Conservation (phyloP, 805 yeast genomes). For the Cyberlindnera suaveolens region DNA sequence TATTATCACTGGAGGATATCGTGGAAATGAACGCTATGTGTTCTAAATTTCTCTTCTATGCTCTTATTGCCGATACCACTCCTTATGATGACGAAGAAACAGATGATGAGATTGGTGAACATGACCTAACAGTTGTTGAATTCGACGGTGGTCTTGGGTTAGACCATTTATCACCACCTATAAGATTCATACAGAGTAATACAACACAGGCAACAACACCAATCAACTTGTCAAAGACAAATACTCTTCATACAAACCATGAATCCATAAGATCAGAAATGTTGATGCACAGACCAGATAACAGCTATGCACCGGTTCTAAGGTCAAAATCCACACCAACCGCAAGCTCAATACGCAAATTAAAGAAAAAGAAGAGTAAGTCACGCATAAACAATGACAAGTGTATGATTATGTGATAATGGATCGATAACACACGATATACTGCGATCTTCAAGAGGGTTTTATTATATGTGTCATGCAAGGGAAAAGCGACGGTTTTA, state of each 20-base stretch:
- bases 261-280: slow-evolving; percentile 22
- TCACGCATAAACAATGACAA: slow-evolving; percentile 8
- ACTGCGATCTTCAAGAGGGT: not conserved
- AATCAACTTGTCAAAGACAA: slow-evolving; percentile 17
- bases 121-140: slow-evolving; percentile 22
- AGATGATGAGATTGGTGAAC: slow-evolving; percentile 13
- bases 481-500: no score
- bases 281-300: slow-evolving; percentile 20
- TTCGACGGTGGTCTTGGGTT: slow-evolving; percentile 16
- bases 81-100: not conserved
- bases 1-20: slow-evolving; percentile 29
- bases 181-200: slow-evolving; percentile 15
- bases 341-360: slow-evolving; percentile 6
- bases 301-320: slow-evolving; percentile 11
- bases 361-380: slow-evolving; percentile 5
- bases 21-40: slow-evolving; percentile 22
- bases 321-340: slow-evolving; percentile 18
- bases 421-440: not conserved
- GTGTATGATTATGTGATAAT: slow-evolving; percentile 15
- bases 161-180: slow-evolving; percentile 7
- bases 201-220: slow-evolving; percentile 18
- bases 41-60: slow-evolving; percentile 30
- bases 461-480: no score
- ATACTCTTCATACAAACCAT: slow-evolving; percentile 15
- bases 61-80: slow-evolving; percentile 5